Percentiles rank a stretch among this genome's conserved stretches.
Evolutionary conservation across 768 basidiomycete species (phyloP).

Genomic region (Amanita pseudoporphyria): DNA sequence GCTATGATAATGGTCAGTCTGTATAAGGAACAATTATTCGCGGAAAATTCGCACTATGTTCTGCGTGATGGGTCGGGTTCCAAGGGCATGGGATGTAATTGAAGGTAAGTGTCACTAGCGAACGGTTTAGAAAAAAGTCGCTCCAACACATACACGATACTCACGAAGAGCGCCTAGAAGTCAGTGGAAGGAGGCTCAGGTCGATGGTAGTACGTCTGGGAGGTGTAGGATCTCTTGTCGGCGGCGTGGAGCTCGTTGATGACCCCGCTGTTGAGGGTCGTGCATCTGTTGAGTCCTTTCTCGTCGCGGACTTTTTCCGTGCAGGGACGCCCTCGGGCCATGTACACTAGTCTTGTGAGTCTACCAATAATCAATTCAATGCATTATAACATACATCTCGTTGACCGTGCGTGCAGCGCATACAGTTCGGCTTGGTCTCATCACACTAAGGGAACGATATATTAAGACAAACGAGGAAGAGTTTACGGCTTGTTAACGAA

Average conservation of each 20-base stretch:
- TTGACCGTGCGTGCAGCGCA: constrained; percentile 79
- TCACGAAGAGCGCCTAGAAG: constrained; percentile 32
- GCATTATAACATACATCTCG: constrained; percentile 49
- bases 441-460: constrained; percentile 52
- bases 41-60: constrained; percentile 31
- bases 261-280: constrained; percentile 72
- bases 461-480: constrained; percentile 3
- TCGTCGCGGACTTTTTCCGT: constrained; percentile 52
- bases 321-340: constrained; percentile 77
- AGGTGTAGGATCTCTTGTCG: constrained; percentile 58
- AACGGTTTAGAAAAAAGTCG: constrained; percentile 10
- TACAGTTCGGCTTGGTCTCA: constrained; percentile 81
- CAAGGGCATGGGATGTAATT: constrained; percentile 32
- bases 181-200: constrained; percentile 29
- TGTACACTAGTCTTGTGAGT: constrained; percentile 43
- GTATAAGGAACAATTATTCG: constrained; percentile 3
- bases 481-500: constrained; percentile 21
- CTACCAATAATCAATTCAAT: neutral
- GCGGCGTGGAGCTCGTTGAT: constrained; percentile 63
- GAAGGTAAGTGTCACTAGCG: constrained; percentile 35
- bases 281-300: constrained; percentile 51
- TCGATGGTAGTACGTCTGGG: constrained; percentile 41
- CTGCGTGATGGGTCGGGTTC: constrained; percentile 37
- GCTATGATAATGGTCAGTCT: constrained; percentile 8
- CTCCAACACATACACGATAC: constrained; percentile 10